phyloP scores from a whole-genome alignment of 208 protist species.

The Phytomonas sp. region DNA sequence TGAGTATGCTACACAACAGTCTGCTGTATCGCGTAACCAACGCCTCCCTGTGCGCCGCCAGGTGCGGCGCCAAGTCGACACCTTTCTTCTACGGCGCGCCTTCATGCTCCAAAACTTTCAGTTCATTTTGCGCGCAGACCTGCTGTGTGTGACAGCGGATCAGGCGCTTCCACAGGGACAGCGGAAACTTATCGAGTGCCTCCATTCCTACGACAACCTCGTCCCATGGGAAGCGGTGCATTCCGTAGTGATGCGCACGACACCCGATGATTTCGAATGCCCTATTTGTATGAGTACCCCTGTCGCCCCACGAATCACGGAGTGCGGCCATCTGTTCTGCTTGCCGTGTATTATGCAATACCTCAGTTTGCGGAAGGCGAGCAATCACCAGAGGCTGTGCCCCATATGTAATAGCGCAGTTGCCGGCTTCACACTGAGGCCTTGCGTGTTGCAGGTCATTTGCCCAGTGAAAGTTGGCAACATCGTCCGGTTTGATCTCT shows the following conservation, averaged over 20 bases:
- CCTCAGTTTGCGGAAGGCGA: conserved; percentile 31
- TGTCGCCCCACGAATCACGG: conserved; percentile 63
- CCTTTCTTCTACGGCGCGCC: conserved; percentile 42
- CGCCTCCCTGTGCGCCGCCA: conserved; percentile 12
- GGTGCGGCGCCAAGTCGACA: conserved; percentile 28
- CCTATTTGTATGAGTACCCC: conserved; percentile 77
- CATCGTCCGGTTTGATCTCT: conserved; percentile 52
- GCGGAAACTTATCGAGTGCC: conserved; percentile 45
- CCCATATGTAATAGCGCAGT: conserved; percentile 69
- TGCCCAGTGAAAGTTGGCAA: conserved; percentile 22
- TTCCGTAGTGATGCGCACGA: conserved; percentile 68
- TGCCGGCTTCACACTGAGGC: conserved; percentile 34
- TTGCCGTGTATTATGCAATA: conserved; percentile 72
- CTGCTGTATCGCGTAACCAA: neutral
- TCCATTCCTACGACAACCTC: conserved; percentile 39
- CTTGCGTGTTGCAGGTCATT: conserved; percentile 45
- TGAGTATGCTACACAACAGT: conserved; percentile 2
- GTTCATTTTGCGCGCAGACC: conserved; percentile 75
- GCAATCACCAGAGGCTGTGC: conserved; percentile 47
- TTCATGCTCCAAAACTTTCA: conserved; percentile 87
- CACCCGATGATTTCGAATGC: conserved; percentile 70
- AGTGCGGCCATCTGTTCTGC: conserved; percentile 82
- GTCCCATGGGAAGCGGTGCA: conserved; percentile 75
- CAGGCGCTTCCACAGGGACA: conserved; percentile 50
- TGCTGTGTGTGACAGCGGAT: conserved; percentile 22